Conservation (phyloP, 2,329 filamentous ascomycete genomes). For the Emmonsiellopsis sp. region DNA sequence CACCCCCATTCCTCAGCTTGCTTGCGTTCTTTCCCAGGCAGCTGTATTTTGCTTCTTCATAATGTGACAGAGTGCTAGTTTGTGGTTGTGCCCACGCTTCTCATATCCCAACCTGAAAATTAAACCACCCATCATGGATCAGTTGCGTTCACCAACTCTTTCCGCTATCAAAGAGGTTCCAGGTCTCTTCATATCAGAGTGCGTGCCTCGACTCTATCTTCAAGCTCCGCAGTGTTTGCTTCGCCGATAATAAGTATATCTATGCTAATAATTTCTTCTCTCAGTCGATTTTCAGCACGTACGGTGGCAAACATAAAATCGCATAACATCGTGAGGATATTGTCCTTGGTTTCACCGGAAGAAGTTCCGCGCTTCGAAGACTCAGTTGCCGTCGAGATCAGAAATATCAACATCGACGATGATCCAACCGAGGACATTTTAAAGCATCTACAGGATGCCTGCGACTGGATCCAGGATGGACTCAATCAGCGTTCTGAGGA, state of each 20-base stretch:
- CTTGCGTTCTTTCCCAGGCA: too few relatives aligned
- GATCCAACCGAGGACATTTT: constrained; percentile 15
- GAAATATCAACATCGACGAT: constrained; percentile 15
- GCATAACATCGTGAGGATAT: constrained; percentile 7
- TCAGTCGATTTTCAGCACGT: constrained; percentile 11
- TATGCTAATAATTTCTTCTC: not conserved
- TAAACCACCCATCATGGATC: not conserved
- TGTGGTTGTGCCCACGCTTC: too few relatives aligned
- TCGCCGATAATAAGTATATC: not conserved
- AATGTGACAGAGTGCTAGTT: too few relatives aligned
- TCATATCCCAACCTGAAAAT: too few relatives aligned
- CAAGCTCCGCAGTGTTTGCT: not conserved
- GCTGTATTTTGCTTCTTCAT: too few relatives aligned
- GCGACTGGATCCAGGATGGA: constrained; percentile 15
- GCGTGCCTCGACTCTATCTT: not conserved
- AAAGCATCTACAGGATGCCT: constrained; percentile 11
- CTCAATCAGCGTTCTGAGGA: not conserved
- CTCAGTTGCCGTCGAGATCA: constrained; percentile 6
- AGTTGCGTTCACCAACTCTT: not conserved
- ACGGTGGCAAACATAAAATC: constrained; percentile 7
- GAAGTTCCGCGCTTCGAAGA: constrained; percentile 5
- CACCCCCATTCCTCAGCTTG: too few relatives aligned
- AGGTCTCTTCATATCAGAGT: constrained; percentile 14
- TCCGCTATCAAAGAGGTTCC: constrained; percentile 5
- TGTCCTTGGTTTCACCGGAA: constrained; percentile 7